Conservation (phyloP, 192 early-diverging fungal genomes). For the Backusella westeae region DNA sequence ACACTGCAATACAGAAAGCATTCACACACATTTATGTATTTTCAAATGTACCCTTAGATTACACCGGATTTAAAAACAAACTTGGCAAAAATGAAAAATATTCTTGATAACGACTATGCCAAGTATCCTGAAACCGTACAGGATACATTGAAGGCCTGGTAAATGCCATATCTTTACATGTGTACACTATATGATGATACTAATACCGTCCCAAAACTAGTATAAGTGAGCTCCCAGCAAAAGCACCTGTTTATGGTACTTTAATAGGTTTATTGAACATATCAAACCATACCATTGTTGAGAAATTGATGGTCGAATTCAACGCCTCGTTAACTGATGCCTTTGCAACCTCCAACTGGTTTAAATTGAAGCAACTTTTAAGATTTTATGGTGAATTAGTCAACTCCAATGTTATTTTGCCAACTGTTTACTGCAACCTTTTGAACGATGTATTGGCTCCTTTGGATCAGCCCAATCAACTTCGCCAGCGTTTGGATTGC, state of each 20-base stretch:
- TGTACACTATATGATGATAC: not conserved
- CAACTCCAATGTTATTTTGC: constrained; percentile 71
- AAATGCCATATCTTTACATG: not conserved
- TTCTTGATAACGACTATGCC: constrained; percentile 68
- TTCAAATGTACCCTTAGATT: constrained; percentile 31
- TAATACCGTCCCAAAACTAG: constrained; percentile 31
- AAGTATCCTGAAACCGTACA: constrained; percentile 63
- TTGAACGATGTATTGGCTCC: constrained; percentile 63
- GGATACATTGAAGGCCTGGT: constrained; percentile 61
- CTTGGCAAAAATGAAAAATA: constrained; percentile 63
- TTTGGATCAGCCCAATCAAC: constrained; percentile 50
- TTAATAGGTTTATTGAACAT: constrained; percentile 80
- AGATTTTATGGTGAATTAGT: constrained; percentile 83
- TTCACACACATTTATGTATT: not conserved
- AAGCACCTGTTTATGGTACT: constrained; percentile 74
- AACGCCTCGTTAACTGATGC: constrained; percentile 53
- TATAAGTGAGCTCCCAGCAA: constrained; percentile 72
- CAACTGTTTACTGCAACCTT: constrained; percentile 60
- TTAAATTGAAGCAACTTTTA: constrained; percentile 71
- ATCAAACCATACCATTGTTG: constrained; percentile 22
- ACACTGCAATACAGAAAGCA: too few species aligned
- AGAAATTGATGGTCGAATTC: constrained; percentile 63
- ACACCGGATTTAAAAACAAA: constrained; percentile 62
- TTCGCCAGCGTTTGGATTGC: constrained; percentile 31
- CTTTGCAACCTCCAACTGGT: constrained; percentile 61